Evolutionary conservation across 2,329 filamentous ascomycete species (phyloP), one percentile per base, ranked within the genome.

Genomic region (Microcyclospora pomicola): DNA sequence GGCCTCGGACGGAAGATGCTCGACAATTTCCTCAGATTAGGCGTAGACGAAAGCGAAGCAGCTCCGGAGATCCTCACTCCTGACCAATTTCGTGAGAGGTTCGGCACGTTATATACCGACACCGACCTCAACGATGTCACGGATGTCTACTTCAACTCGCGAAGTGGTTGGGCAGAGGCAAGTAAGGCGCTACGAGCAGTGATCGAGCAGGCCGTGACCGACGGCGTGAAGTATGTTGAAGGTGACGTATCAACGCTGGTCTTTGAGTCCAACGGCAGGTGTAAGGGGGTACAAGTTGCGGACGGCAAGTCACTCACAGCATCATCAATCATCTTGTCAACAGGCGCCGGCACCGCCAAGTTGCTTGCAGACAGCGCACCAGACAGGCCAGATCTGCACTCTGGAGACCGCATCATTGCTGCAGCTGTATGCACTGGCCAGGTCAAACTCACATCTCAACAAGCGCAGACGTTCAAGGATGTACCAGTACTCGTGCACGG

Each of bases 111-210:
- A 1, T 78, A 79, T 41, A 64, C 69, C 9, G 66, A 74, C 32
- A 73, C 75, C 2, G 72, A 78, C 39, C 79, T 76, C 48, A 62
- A 60, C 0, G 72, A 65, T 2, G 73, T 71, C 33, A 73, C 69
- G 46, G 69, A 75, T 46, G 72, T 78, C 2, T 60, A 76, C 11
- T 58, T 78, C 33, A 79, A 79, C 60, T 69, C 65, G 42, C 68
- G 64, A 27, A 73, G 71, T 52, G 75, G 75, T 1, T 80, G 73
- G 72, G 74, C 67, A 6, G 72, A 72, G n/a, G 75, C 76, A 2
- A 72, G 71, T 2, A 72, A 77, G 45, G 65, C 67, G 24, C 52
- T 80, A 42, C 55, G 62, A 36, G 70, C 68, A 1, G 64, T 77
- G 7, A 77, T 72, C 1, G 63, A 66, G 27, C 61, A 62, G 40